Conservation (phyloP, 2,329 filamentous ascomycete genomes). For the Alternaria brassicicola region DNA sequence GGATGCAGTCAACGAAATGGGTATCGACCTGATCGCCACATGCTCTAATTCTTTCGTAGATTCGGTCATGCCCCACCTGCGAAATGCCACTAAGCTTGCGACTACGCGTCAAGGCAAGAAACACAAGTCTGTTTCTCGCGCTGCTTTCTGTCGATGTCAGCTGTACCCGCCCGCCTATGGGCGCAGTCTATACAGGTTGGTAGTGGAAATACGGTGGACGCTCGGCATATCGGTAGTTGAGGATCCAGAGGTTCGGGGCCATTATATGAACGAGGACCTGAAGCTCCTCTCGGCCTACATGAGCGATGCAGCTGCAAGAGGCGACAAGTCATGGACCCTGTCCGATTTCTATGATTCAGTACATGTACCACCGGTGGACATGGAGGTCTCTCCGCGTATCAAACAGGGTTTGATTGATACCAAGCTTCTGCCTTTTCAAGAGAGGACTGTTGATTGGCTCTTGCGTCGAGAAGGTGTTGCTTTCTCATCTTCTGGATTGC, state of each 20-base stretch:
- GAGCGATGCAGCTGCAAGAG: constrained; percentile 11
- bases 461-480: constrained; percentile 67
- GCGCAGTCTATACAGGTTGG: constrained; percentile 19
- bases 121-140: constrained; percentile 21
- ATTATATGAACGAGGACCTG: constrained; percentile 33
- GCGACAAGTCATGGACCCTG: constrained; percentile 52
- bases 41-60: constrained; percentile 19
- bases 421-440: constrained; percentile 73
- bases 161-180: constrained; percentile 16
- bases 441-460: constrained; percentile 72
- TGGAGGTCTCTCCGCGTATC: constrained; percentile 38
- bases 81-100: constrained; percentile 26
- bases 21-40: constrained; percentile 30
- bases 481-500: constrained; percentile 44
- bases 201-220: constrained; percentile 40
- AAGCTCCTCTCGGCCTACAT: constrained; percentile 36
- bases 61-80: constrained; percentile 29
- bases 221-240: constrained; percentile 38
- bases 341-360: constrained; percentile 73
- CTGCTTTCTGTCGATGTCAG: constrained; percentile 35
- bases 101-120: constrained; percentile 27
- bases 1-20: constrained; percentile 18
- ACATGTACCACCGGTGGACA: constrained; percentile 61
- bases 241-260: constrained; percentile 15
- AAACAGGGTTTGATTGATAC: constrained; percentile 44